A percentile compares a stretch with the other conserved stretches of the same genome.
Evolutionary conservation across 1,139 yeast genomes (phyloP).

Genomic region (Saccharomyces hybrid): DNA sequence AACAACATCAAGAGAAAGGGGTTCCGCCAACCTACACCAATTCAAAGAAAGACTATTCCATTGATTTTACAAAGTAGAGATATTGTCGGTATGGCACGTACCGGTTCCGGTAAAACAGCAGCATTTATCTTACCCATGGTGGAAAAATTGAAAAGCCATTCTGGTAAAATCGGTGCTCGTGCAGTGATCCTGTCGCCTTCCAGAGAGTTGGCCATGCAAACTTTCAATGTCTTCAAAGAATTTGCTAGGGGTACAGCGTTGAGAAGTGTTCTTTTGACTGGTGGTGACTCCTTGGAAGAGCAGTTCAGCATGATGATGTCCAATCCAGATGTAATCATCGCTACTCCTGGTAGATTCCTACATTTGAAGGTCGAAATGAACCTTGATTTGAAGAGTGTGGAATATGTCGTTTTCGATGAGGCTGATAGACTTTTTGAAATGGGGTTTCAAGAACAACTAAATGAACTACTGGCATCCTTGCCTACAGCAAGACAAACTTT

Average conservation of each 20-base stretch:
- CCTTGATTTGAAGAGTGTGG: slow-evolving; percentile 71
- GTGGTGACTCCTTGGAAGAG: slow-evolving; percentile 96
- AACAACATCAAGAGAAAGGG: slow-evolving; percentile 77
- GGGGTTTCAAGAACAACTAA: slow-evolving; percentile 93
- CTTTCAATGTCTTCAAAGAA: slow-evolving; percentile 81
- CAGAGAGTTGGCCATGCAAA: slow-evolving; percentile 81
- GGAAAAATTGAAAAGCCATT: slow-evolving; percentile 74
- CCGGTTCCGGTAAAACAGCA: slow-evolving; percentile 98
- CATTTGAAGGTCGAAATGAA: slow-evolving; percentile 96
- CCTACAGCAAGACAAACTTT: slow-evolving; percentile 82
- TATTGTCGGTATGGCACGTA: slow-evolving; percentile 98
- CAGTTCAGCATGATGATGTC: slow-evolving; percentile 90
- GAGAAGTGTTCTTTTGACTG: slow-evolving; percentile 73
- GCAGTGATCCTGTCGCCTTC: slow-evolving; percentile 88
- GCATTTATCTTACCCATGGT: slow-evolving; percentile 93
- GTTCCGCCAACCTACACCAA: slow-evolving; percentile 92
- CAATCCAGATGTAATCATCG: slow-evolving; percentile 90
- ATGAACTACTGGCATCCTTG: slow-evolving; percentile 76
- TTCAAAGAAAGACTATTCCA: slow-evolving; percentile 93
- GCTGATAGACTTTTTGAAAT: slow-evolving; percentile 96
- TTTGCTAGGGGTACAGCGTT: slow-evolving; percentile 79
- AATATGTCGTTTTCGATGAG: slow-evolving; percentile 93
- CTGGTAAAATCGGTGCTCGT: slow-evolving; percentile 83
- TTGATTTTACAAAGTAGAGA: slow-evolving; percentile 79
- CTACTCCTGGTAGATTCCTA: slow-evolving; percentile 95